phyloP scores from a whole-genome alignment of 768 basidiomycete species.

The Pleurotus salmoneostramineus region DNA sequence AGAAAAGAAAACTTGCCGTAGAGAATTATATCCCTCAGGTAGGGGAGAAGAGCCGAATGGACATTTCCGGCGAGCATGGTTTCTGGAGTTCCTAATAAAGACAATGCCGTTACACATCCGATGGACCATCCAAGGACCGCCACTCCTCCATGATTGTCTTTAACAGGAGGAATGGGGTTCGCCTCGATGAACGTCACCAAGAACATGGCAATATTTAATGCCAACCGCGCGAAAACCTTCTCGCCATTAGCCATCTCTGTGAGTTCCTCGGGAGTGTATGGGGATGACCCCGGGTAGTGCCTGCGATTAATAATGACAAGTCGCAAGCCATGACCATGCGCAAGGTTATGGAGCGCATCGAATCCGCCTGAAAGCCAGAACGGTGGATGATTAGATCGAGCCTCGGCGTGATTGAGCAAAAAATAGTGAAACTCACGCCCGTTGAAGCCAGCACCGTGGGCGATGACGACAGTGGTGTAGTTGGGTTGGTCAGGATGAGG shows the following conservation, averaged over 20 bases:
- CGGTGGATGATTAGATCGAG: not conserved
- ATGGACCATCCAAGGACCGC: conserved; percentile 35
- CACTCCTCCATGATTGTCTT: conserved; percentile 25
- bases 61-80: conserved; percentile 15
- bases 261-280: conserved; percentile 28
- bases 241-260: conserved; percentile 21
- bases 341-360: conserved; percentile 16
- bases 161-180: conserved; percentile 21
- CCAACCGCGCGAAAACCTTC: conserved; percentile 21
- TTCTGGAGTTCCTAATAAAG: conserved; percentile 21
- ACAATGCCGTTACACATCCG: conserved; percentile 23
- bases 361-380: conserved; percentile 11
- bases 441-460: conserved; percentile 31
- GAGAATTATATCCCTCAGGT: conserved; percentile 25
- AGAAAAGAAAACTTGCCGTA: conserved; percentile 21
- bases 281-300: conserved; percentile 23
- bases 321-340: conserved; percentile 7
- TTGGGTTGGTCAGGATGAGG: conserved; percentile 19
- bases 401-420: no score
- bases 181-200: conserved; percentile 22
- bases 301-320: conserved; percentile 7
- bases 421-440: conserved; percentile 19
- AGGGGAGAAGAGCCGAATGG: conserved; percentile 21
- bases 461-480: conserved; percentile 30
- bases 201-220: conserved; percentile 22